These are phyloP conservation scores for Ustilago bromivora DNA, from an alignment of 1,284 basidiomycete species.

Conservation along the genomic window DNA sequence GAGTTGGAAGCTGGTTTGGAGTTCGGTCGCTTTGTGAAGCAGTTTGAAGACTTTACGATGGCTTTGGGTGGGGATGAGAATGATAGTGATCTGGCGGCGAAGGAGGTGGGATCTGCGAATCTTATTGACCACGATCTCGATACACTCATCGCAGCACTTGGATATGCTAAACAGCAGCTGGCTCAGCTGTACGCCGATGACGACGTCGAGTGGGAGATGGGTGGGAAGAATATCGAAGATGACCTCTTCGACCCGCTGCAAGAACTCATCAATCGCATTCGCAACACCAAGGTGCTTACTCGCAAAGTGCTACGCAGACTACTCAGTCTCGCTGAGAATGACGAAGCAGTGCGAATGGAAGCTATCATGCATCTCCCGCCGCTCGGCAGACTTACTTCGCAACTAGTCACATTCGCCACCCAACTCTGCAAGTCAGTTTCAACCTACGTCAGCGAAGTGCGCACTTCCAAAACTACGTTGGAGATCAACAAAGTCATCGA, in stretches of 20 bases:
- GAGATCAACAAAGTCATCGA: slow-evolving; percentile 38
- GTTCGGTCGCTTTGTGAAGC: slow-evolving; percentile 74
- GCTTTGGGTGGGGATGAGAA: slow-evolving; percentile 76
- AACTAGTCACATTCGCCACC: slow-evolving; percentile 60
- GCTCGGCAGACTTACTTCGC: slow-evolving; percentile 54
- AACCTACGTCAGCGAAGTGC: slow-evolving; percentile 50
- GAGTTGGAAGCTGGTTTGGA: slow-evolving; percentile 92
- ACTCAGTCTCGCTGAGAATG: slow-evolving; percentile 55
- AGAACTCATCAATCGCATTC: slow-evolving; percentile 56
- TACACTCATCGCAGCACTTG: slow-evolving; percentile 63
- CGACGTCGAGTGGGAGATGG: slow-evolving; percentile 57
- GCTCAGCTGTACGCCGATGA: slow-evolving; percentile 54
- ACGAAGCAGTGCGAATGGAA: slow-evolving; percentile 62
- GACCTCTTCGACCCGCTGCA: slow-evolving; percentile 59
- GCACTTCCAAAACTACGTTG: slow-evolving; percentile 45
- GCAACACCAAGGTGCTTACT: slow-evolving; percentile 60
- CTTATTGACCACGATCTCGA: slow-evolving; percentile 67
- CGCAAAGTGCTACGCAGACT: slow-evolving; percentile 64
- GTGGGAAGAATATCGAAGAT: slow-evolving; percentile 45
- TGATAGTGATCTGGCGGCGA: slow-evolving; percentile 62
- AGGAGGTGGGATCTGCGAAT: slow-evolving; percentile 64
- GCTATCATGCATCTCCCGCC: slow-evolving; percentile 59
- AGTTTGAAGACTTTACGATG: slow-evolving; percentile 60
- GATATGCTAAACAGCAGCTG: slow-evolving; percentile 58
- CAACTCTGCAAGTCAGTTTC: slow-evolving; percentile 43